phyloP scores from a whole-genome alignment of 805 yeast genomes.

The Metschnikowia orientalis region DNA sequence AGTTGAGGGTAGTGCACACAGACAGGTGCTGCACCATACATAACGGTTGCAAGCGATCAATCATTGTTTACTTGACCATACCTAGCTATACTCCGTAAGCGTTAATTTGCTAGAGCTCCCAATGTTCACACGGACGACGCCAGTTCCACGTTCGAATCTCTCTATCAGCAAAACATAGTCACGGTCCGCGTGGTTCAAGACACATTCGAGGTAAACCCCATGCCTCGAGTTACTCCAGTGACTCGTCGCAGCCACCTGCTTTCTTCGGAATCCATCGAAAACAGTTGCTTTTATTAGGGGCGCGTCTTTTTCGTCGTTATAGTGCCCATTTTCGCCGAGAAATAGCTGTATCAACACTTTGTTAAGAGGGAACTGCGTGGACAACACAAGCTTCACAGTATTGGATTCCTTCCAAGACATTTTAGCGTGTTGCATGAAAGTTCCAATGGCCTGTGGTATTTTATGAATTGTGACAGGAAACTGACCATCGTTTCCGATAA shows the following conservation, averaged over 20 bases:
- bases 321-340: conserved; percentile 15
- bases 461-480: conserved; percentile 10
- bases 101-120: conserved; percentile 24
- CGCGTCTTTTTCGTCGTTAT: conserved; percentile 31
- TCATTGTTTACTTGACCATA: too few relatives aligned
- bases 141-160: conserved; percentile 46
- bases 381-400: conserved; percentile 33
- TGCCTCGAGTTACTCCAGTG: conserved; percentile 40
- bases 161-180: conserved; percentile 42
- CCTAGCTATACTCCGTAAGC: conserved; percentile 1
- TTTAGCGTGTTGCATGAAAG: conserved; percentile 23
- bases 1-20: too few relatives aligned
- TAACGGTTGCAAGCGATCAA: too few relatives aligned
- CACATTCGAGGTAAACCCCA: conserved; percentile 40
- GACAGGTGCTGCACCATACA: too few relatives aligned
- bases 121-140: conserved; percentile 32
- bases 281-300: conserved; percentile 46
- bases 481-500: conserved; percentile 22
- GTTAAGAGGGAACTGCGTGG: conserved; percentile 18
- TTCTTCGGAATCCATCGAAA: conserved; percentile 25
- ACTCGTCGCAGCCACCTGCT: conserved; percentile 32
- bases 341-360: conserved; percentile 24
- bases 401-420: conserved; percentile 40
- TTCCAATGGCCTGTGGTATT: conserved; percentile 30
- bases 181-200: conserved; percentile 21